These are phyloP conservation scores for Paraurostyla sp. DNA, from an alignment of 73 alveolate genomes.

Conservation along the genomic window DNA sequence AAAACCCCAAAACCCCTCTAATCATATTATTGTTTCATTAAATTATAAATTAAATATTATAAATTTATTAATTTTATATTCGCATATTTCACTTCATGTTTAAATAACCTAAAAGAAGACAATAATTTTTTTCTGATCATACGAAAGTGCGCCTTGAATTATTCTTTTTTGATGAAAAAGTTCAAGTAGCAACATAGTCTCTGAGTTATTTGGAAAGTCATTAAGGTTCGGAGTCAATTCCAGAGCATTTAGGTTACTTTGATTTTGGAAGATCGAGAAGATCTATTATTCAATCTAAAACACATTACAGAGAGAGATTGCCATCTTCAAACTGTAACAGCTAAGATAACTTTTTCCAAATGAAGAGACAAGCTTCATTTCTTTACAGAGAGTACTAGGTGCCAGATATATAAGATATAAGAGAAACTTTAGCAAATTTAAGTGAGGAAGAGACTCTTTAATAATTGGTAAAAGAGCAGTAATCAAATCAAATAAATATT, in stretches of 20 bases:
- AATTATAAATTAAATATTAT: too few species aligned
- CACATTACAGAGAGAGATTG: conserved; percentile 15
- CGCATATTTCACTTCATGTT: not conserved
- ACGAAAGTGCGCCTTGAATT: conserved; percentile 15
- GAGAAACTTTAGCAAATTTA: not conserved
- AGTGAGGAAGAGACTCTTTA: not conserved
- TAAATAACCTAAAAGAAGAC: conserved; percentile 25
- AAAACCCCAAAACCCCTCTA: too few species aligned
- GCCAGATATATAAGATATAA: not conserved
- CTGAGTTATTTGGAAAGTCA: conserved; percentile 7
- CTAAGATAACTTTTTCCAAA: not conserved
- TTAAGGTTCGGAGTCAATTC: not conserved
- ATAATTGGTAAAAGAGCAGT: conserved; percentile 1
- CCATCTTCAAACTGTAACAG: conserved; percentile 25
- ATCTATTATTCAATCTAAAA: not conserved
- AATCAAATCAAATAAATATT: not conserved
- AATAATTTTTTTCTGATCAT: conserved; percentile 3
- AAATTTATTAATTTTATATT: too few species aligned
- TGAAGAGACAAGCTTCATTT: conserved; percentile 37
- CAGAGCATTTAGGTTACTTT: conserved; percentile 17
- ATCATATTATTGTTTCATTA: too few species aligned
- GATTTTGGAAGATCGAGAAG: conserved; percentile 16
- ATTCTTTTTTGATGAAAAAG: conserved; percentile 33
- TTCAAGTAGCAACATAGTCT: not conserved
- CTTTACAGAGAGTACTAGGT: conserved; percentile 4